phyloP scores from a whole-genome alignment of 176 grass and related monocot species.

The Oryza longistaminata region DNA sequence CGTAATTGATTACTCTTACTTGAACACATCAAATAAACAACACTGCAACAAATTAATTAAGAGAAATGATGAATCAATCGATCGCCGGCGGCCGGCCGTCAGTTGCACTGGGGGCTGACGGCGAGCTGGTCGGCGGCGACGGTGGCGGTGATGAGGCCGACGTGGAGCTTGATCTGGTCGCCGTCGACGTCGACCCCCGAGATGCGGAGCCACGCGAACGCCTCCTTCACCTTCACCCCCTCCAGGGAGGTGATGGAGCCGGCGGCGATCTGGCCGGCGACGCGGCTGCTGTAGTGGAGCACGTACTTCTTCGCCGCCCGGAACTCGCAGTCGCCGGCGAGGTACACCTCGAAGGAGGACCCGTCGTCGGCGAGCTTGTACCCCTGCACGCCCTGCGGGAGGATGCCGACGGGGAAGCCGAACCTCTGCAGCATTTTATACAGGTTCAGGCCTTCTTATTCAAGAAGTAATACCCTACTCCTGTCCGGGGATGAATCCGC shows the following conservation, averaged over 20 bases:
- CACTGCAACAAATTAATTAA: background rate
- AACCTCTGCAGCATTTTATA: conserved; percentile 50
- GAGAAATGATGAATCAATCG: background rate
- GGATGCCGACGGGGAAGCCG: conserved; percentile 9
- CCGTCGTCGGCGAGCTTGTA: conserved; percentile 35
- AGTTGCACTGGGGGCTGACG: background rate
- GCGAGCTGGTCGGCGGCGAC: background rate
- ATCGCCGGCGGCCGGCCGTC: background rate
- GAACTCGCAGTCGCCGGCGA: conserved; percentile 42
- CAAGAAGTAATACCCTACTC: too few relatives aligned
- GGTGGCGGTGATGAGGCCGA: background rate
- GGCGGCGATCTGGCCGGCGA: conserved; percentile 35
- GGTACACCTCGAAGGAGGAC: conserved; percentile 57
- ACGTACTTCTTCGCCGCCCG: conserved; percentile 14
- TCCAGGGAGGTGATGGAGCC: background rate
- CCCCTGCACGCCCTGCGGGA: conserved; percentile 33
- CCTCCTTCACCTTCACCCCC: conserved; percentile 20
- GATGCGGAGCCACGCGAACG: background rate
- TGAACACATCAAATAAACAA: background rate
- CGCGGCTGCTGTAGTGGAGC: conserved; percentile 41
- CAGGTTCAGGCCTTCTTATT: too few relatives aligned
- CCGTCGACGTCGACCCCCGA: background rate
- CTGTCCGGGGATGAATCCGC: too few relatives aligned
- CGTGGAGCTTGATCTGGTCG: background rate
- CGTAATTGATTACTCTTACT: too few relatives aligned